Conservation (phyloP, 176 grass and related monocot genomes). For the Zoysia japonica region DNA sequence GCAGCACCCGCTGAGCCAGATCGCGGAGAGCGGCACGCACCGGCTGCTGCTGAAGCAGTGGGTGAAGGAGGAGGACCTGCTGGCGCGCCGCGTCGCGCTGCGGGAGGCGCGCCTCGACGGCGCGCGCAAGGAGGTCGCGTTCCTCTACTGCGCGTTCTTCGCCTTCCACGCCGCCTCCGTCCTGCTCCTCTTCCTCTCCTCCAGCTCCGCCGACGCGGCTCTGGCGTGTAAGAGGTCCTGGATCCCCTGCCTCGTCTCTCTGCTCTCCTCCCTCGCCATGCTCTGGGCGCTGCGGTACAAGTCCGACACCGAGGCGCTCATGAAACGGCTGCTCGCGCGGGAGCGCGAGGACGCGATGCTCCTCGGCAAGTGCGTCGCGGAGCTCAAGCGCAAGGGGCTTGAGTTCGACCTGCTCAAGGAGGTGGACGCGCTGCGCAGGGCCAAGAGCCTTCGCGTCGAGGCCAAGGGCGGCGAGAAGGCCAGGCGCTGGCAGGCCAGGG, state of each 20-base stretch:
- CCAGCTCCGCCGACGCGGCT: background rate
- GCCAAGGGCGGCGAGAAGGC: slow-evolving; percentile 54
- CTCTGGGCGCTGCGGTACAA: slow-evolving; percentile 95
- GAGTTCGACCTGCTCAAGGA: slow-evolving; percentile 96
- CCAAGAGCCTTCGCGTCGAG: slow-evolving; percentile 89
- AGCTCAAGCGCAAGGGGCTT: slow-evolving; percentile 75
- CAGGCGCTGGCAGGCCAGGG: slow-evolving; percentile 62
- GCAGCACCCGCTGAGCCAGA: slow-evolving; percentile 76
- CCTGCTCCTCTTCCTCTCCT: slow-evolving; percentile 43
- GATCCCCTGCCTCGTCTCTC: slow-evolving; percentile 79
- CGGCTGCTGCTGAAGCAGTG: slow-evolving; percentile 90
- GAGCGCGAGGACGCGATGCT: slow-evolving; percentile 84
- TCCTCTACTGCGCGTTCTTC: slow-evolving; percentile 89
- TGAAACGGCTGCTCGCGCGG: slow-evolving; percentile 68
- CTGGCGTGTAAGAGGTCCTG: slow-evolving; percentile 60
- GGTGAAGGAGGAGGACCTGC: slow-evolving; percentile 81
- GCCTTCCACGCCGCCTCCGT: slow-evolving; percentile 68
- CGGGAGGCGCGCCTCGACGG: slow-evolving; percentile 74
- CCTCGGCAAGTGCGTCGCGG: slow-evolving; percentile 67
- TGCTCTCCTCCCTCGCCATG: slow-evolving; percentile 69
- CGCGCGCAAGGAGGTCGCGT: slow-evolving; percentile 65
- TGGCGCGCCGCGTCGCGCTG: slow-evolving; percentile 74
- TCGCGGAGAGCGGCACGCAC: slow-evolving; percentile 72
- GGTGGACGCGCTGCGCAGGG: slow-evolving; percentile 82
- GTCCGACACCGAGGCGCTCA: slow-evolving; percentile 67